A percentile compares a stretch with the other conserved stretches of the same genome.
Conservation (phyloP, 305 asterid species). For the Solanum aculeatissimum region DNA sequence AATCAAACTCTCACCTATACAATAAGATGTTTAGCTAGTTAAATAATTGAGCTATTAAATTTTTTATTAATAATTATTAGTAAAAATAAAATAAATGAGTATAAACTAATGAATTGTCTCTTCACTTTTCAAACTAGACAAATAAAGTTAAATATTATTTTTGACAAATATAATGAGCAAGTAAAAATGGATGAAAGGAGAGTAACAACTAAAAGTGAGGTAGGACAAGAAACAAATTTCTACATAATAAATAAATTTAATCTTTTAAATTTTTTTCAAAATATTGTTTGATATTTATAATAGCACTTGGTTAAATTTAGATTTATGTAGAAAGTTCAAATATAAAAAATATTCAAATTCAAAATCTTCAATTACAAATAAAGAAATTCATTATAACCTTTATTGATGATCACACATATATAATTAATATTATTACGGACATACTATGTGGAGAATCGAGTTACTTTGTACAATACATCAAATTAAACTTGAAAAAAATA, state of each 20-base stretch:
- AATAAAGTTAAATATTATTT: neutral
- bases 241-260: neutral
- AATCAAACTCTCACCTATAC: neutral
- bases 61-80: neutral
- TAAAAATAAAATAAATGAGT: neutral
- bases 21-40: accelerated
- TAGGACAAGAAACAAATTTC: neutral
- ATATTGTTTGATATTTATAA: neutral
- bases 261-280: neutral
- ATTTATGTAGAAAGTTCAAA: neutral
- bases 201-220: neutral
- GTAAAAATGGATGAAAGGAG: neutral
- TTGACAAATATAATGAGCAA: neutral
- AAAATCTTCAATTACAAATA: neutral
- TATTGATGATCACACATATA: too few species aligned
- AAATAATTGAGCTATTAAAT: neutral
- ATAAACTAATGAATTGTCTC: neutral
- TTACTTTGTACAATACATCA: too few species aligned
- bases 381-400: neutral
- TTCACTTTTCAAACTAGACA: neutral
- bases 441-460: too few species aligned
- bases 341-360: neutral
- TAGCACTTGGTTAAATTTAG: neutral
- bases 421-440: too few species aligned
- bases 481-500: too few species aligned